Conservation (phyloP, 192 early-diverging fungal species). For the Coemansia sp. region DNA sequence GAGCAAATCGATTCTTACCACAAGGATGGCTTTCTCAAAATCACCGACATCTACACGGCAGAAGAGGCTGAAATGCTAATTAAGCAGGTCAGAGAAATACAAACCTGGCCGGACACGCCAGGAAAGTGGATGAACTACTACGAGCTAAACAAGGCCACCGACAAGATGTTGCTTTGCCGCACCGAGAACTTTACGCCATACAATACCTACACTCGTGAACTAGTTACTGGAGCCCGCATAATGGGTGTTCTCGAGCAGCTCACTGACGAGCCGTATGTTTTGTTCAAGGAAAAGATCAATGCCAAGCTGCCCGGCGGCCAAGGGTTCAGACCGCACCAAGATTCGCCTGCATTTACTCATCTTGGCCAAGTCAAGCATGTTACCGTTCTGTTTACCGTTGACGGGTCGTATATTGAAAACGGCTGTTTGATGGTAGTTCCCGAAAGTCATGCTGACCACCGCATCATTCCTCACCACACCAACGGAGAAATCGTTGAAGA, state of each 20-base stretch:
- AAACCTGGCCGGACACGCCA: conserved; percentile 56
- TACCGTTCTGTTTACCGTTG: conserved; percentile 61
- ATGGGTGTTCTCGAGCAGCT: conserved; percentile 56
- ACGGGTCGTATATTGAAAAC: conserved; percentile 57
- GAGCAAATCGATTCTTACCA: conserved; percentile 57
- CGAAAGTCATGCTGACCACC: conserved; percentile 47
- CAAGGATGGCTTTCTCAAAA: conserved; percentile 57
- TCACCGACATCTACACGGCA: conserved; percentile 57
- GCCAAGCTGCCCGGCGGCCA: conserved; percentile 63
- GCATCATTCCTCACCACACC: conserved; percentile 47
- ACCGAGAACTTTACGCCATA: conserved; percentile 66
- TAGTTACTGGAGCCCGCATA: conserved; percentile 54
- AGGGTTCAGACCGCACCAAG: conserved; percentile 63
- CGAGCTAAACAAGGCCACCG: conserved; percentile 54
- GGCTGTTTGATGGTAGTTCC: conserved; percentile 62
- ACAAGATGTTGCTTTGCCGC: conserved; percentile 58
- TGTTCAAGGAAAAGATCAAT: conserved; percentile 69
- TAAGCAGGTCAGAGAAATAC: conserved; percentile 47
- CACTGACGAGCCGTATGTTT: conserved; percentile 55
- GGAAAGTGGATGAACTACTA: conserved; percentile 70
- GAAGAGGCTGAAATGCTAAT: conserved; percentile 56
- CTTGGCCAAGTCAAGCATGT: conserved; percentile 58
- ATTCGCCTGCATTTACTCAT: conserved; percentile 63
- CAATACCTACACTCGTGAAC: conserved; percentile 43
- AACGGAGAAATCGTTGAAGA: conserved; percentile 54